These are phyloP conservation scores for Sordariomycetes sp. DNA, from an alignment of 2,329 filamentous ascomycete species.

Conservation along the genomic window DNA sequence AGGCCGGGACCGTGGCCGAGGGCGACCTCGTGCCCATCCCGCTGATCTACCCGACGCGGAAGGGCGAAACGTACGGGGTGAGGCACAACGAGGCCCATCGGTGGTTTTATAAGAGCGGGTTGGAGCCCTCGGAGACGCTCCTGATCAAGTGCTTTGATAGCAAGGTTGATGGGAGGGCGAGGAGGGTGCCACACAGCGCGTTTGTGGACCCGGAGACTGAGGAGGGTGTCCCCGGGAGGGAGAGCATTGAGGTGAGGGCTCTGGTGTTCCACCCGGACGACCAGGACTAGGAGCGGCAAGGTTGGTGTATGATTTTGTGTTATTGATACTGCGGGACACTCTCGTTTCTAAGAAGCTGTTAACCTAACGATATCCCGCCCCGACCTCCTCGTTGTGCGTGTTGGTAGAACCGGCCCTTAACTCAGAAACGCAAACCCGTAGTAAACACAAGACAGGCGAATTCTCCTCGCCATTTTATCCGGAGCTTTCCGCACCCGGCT, in stretches of 20 bases:
- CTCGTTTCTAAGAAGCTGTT: too few species aligned
- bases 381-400: too few species aligned
- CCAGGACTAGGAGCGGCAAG: constrained; percentile 12
- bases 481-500: too few species aligned
- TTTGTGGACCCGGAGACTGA: constrained; percentile 15
- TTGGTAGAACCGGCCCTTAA: too few species aligned
- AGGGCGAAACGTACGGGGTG: constrained; percentile 37
- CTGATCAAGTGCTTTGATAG: constrained; percentile 54
- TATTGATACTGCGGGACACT: too few species aligned
- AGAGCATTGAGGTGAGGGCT: constrained; percentile 47
- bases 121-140: constrained; percentile 41
- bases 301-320: too few species aligned
- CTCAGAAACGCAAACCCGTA: too few species aligned
- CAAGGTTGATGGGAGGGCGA: constrained; percentile 33
- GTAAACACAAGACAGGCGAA: too few species aligned
- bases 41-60: constrained; percentile 38
- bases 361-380: too few species aligned
- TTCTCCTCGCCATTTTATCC: too few species aligned
- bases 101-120: constrained; percentile 42
- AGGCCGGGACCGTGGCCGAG: constrained; percentile 37
- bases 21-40: constrained; percentile 35
- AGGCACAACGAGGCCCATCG: constrained; percentile 27
- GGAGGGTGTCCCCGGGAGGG: constrained; percentile 35
- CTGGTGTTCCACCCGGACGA: constrained; percentile 39
- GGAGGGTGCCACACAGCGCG: constrained; percentile 19